Evolutionary conservation across 2,329 filamentous ascomycete species (phyloP).

Genomic region (Fusarium secorum): DNA sequence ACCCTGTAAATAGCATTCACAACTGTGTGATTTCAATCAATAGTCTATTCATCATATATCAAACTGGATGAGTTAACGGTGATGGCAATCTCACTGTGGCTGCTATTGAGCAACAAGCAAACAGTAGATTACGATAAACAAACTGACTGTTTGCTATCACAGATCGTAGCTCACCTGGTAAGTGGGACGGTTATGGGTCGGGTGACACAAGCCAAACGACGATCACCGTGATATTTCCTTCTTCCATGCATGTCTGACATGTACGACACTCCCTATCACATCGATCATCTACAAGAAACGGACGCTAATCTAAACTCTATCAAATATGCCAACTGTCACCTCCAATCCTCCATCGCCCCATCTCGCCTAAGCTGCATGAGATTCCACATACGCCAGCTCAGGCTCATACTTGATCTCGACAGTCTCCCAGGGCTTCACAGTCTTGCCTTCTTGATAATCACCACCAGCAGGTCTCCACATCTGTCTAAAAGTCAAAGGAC

Average conservation of each 20-base stretch:
- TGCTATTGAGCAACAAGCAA: neutral
- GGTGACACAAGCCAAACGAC: neutral
- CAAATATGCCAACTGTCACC: neutral
- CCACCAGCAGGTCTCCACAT: constrained; percentile 38
- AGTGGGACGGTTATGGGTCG: neutral
- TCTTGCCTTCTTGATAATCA: constrained; percentile 24
- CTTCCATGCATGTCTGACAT: neutral
- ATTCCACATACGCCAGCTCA: neutral
- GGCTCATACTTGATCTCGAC: neutral
- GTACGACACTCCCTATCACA: neutral
- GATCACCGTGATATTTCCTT: neutral
- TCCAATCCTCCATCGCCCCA: neutral
- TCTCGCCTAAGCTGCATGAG: neutral
- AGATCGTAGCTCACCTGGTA: neutral
- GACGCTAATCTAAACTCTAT: neutral
- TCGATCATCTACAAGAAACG: neutral
- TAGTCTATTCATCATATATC: neutral
- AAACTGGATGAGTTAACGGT: fast-evolving
- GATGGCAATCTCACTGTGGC: fast-evolving
- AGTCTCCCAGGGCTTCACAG: constrained; percentile 26
- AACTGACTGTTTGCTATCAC: fast-evolving
- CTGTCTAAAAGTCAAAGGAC: constrained; percentile 27
- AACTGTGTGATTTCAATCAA: neutral
- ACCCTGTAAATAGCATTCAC: too few species aligned
- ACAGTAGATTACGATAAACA: too few species aligned